Evolutionary conservation across 225 moss, liverwort and hornwort genomes (phyloP).

Genomic region (Antitrichia curtipendula): DNA sequence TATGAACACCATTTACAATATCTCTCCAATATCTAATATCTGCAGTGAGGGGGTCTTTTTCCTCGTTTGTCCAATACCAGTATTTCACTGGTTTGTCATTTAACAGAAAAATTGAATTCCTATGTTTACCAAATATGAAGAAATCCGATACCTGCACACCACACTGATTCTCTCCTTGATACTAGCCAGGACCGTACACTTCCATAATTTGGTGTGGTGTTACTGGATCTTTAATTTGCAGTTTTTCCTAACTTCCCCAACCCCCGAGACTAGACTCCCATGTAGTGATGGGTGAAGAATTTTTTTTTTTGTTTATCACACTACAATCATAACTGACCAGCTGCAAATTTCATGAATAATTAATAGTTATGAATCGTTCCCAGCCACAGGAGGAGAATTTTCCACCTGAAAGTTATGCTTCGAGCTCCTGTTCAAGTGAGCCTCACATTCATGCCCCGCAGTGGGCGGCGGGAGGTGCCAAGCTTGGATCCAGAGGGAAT

Average conservation of each 20-base stretch:
- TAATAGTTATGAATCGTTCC: not conserved
- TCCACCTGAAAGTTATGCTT: not conserved
- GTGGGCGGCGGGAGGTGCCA: not conserved
- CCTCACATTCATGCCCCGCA: not conserved
- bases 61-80: not conserved
- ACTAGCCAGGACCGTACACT: not conserved
- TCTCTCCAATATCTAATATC: not conserved
- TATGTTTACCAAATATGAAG: not conserved
- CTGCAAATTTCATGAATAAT: not conserved
- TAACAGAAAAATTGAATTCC: not conserved
- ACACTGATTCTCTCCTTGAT: not conserved
- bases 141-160: not conserved
- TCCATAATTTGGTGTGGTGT: not conserved
- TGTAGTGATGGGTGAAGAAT: not conserved
- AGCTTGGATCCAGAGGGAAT: not conserved
- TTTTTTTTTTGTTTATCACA: too few species aligned
- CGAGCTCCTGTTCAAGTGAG: not conserved
- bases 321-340: not conserved
- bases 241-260: not conserved
- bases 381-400: not conserved
- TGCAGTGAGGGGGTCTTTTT: not conserved
- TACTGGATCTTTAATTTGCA: not conserved
- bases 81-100: not conserved
- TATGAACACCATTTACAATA: not conserved
- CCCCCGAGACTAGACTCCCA: too few species aligned